Base-by-base conservation (phyloP, 495 filamentous ascomycete genomes). In the Aspergillus homomorphus region DNA sequence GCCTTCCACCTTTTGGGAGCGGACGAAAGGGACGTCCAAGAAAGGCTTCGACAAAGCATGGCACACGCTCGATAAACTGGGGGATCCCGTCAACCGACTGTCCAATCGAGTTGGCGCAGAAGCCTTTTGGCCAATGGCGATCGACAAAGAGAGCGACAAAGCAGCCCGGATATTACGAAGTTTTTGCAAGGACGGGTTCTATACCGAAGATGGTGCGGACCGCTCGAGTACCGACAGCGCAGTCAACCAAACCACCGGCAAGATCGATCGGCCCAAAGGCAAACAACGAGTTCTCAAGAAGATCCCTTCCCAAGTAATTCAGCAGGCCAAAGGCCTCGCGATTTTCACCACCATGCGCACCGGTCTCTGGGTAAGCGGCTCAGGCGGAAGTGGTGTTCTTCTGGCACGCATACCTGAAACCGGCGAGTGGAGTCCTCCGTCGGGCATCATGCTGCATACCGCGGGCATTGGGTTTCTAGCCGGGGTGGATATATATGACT, bases 281-380 rank as follows among this genome's bases (percentile, higher is more conserved):
- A 89, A 88, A 70, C 85, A 87, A 62, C 83, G 78, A 54, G 81
- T 90, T 1, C 70, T 91, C 16, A 88, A 93, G 73, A 92, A 92
- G 75, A 96, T 96, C 23, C 92, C 92, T 0, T 72, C 84, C 28
- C 75, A 88, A 66, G 90, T 96, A 46, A 88, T 96, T 55, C 82
- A 87, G 64, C 86, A 89, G 72, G 91, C 92, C 12, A 90, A 93
- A 65, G 92, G 90, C 14, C 73, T 96, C 38, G 91, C 90, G 23
- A 87, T 96, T 60, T 96, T 96, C 76, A 95, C 92, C 0, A 92
- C 89, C 20, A 92, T 96, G 89, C 87, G 92, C 51, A 91, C 91
- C 18, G 92, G 92, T 33, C 80, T 96, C 18, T 96, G 91, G 91
- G 77, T 93, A 41, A 91, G 90, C 54, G 92, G 92, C 28, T 91